phyloP scores from a whole-genome alignment of 2,329 filamentous ascomycete species.

The Aspergillus sergii region DNA sequence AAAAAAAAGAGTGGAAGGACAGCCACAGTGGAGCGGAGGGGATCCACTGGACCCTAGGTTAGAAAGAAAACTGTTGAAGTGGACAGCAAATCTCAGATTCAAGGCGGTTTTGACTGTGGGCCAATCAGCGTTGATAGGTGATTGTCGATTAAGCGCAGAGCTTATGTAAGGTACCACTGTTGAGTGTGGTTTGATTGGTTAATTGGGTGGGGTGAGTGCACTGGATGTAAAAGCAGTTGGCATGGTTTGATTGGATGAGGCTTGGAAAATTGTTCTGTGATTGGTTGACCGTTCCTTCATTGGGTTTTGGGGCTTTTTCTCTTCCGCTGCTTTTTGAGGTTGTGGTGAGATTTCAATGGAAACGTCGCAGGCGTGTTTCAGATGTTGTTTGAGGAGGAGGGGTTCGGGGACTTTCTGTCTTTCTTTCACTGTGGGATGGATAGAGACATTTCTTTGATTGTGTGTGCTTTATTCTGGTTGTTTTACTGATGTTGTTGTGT shows the following conservation, averaged over 20 bases:
- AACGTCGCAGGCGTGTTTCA: neutral
- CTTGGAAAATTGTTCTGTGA: neutral
- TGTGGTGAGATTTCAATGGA: neutral
- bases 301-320: neutral
- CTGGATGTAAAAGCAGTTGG: neutral
- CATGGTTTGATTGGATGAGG: neutral
- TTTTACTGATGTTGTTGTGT: neutral
- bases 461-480: neutral
- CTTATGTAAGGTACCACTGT: neutral
- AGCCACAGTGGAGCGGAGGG: neutral
- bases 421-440: neutral
- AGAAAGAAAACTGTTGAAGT: no score
- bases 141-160: neutral
- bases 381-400: neutral
- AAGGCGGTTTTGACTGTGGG: no score
- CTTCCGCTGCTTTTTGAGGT: neutral
- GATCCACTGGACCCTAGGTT: no score
- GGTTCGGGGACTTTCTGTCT: neutral
- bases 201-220: neutral
- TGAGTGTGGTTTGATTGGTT: neutral
- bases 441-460: neutral
- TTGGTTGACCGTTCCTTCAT: neutral
- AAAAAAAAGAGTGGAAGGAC: no score
- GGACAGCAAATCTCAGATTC: no score
- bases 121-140: neutral